Conservation (phyloP, 495 filamentous ascomycete genomes). For the Baudoinia panamericana region DNA sequence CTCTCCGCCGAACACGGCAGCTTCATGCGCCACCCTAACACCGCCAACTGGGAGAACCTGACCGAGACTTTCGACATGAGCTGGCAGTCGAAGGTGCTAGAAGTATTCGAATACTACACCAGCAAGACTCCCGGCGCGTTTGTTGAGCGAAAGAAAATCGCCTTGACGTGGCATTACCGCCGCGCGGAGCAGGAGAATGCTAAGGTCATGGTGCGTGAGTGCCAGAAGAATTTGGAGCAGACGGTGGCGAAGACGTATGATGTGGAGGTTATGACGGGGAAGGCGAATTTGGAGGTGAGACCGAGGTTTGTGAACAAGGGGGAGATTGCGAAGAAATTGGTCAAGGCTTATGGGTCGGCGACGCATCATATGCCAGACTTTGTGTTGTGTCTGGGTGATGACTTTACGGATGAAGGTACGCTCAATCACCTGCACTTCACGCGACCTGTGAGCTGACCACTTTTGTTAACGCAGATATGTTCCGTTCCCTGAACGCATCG, state of each 20-base stretch:
- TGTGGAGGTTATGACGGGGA: constrained; percentile 89
- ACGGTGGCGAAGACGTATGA: constrained; percentile 65
- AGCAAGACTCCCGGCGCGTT: constrained; percentile 76
- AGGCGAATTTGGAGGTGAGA: constrained; percentile 91
- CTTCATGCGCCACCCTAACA: constrained; percentile 68
- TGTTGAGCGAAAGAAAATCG: constrained; percentile 82
- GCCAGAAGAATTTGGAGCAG: constrained; percentile 59
- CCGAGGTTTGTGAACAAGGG: constrained; percentile 96
- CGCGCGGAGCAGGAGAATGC: constrained; percentile 75
- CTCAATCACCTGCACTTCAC: neutral
- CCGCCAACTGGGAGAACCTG: constrained; percentile 69
- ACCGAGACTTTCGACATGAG: constrained; percentile 71
- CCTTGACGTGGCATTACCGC: constrained; percentile 94
- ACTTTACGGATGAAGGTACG: constrained; percentile 94
- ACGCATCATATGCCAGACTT: constrained; percentile 50
- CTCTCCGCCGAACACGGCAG: constrained; percentile 92
- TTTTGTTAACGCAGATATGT: constrained; percentile 33
- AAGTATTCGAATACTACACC: constrained; percentile 71
- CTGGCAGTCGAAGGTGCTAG: constrained; percentile 72
- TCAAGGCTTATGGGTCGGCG: constrained; percentile 47
- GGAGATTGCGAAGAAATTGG: constrained; percentile 69
- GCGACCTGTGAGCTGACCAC: constrained; percentile 4
- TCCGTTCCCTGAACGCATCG: constrained; percentile 29
- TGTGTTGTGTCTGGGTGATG: constrained; percentile 80
- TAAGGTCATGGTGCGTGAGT: constrained; percentile 54